Conservation (phyloP, 371 early-diverging fungal genomes). For the Mortierella sp. region DNA sequence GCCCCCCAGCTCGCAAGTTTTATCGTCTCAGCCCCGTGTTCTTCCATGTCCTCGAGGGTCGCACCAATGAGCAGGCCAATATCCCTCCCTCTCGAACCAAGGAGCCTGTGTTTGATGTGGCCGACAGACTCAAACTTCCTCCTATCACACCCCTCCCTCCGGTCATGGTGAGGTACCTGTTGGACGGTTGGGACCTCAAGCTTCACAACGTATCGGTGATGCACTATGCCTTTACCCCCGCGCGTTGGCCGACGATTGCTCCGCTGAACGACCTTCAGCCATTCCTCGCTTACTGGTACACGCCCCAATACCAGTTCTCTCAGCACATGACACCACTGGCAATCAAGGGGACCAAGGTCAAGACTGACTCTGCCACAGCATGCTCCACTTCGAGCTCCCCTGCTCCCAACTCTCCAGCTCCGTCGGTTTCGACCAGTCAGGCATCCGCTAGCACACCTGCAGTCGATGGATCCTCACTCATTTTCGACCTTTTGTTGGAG, state of each 20-base stretch:
- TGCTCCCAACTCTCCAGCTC: not conserved
- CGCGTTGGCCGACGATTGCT: not conserved
- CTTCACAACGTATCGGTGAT: not conserved
- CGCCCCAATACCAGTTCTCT: not conserved
- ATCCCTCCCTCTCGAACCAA: not conserved
- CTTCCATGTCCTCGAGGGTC: conserved; percentile 1
- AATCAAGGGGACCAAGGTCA: not conserved
- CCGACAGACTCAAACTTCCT: not conserved
- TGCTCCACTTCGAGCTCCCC: not conserved
- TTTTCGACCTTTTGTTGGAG: not conserved
- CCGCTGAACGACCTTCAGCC: conserved; percentile 8
- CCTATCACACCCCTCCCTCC: not conserved
- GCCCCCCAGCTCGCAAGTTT: not conserved
- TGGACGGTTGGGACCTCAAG: not conserved
- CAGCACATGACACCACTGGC: not conserved
- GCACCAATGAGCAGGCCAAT: not conserved
- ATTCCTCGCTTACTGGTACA: conserved; percentile 10
- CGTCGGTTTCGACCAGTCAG: not conserved
- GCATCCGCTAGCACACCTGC: not conserved
- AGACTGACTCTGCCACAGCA: not conserved
- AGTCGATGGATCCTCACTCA: not conserved
- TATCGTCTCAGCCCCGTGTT: conserved; percentile 20
- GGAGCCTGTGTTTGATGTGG: not conserved
- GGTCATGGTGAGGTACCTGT: not conserved
- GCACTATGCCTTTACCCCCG: not conserved